Percentiles rank a stretch among this genome's conserved stretches.
These are phyloP conservation scores for Pachysolen tannophilus DNA, from an alignment of 805 yeast species.

Conservation along the genomic window DNA sequence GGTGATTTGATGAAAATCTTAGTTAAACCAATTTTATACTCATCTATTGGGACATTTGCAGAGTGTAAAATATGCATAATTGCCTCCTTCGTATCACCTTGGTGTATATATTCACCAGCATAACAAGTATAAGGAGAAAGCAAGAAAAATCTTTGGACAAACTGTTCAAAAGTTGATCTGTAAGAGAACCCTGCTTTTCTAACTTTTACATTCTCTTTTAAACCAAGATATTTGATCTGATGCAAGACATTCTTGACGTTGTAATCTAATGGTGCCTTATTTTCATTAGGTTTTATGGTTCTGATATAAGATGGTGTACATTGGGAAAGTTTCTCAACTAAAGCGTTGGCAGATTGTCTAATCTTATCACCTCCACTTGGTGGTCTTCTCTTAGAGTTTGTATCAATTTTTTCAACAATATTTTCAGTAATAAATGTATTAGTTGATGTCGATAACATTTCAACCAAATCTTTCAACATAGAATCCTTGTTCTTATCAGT, in stretches of 20 bases:
- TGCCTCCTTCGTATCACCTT: slow-evolving; percentile 45
- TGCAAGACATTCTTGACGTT: slow-evolving; percentile 86
- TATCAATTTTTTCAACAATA: slow-evolving; percentile 60
- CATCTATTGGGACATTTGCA: slow-evolving; percentile 64
- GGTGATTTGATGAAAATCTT: slow-evolving; percentile 95
- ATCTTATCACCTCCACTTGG: slow-evolving; percentile 97
- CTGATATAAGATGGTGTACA: slow-evolving; percentile 96
- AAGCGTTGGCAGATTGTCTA: slow-evolving; percentile 80
- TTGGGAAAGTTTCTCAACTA: slow-evolving; percentile 82
- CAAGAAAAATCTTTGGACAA: slow-evolving; percentile 88
- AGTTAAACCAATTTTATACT: slow-evolving; percentile 86
- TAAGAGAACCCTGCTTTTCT: slow-evolving; percentile 99
- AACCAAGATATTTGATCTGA: slow-evolving; percentile 91
- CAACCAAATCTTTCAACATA: slow-evolving; percentile 79
- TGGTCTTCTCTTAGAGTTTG: slow-evolving; percentile 67
- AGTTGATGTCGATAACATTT: slow-evolving; percentile 63
- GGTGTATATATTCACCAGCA: slow-evolving; percentile 67
- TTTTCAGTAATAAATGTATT: slow-evolving; percentile 53
- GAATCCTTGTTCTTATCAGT: slow-evolving; percentile 97
- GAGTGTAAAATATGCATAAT: slow-evolving; percentile 41
- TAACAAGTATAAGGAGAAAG: slow-evolving; percentile 86
- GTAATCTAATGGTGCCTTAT: slow-evolving; percentile 83
- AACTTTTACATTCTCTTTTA: slow-evolving; percentile 94
- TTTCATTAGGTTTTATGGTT: slow-evolving; percentile 95
- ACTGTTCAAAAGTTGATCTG: slow-evolving; percentile 92